A percentile compares a stretch with the other conserved stretches of the same genome.
phyloP scores from a whole-genome alignment of 768 basidiomycete species.

The Symmetrospora coprosmae region DNA sequence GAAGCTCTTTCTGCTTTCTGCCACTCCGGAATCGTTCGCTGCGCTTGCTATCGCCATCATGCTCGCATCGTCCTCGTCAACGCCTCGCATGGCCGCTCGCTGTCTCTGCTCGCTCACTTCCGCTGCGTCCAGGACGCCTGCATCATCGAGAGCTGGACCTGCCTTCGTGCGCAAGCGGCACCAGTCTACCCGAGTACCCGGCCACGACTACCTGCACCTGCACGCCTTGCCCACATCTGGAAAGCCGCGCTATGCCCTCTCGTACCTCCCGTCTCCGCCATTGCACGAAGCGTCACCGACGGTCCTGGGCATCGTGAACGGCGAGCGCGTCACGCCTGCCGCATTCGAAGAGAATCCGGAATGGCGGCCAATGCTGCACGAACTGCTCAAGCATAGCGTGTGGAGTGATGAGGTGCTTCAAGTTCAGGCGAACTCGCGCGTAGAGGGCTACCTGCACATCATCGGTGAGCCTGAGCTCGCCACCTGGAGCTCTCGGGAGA shows the following conservation, averaged over 20 bases:
- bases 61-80: too few species aligned
- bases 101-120: too few species aligned
- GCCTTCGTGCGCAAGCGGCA: too few species aligned
- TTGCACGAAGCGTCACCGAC: constrained; percentile 4
- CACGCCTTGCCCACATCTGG: not conserved
- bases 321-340: not conserved
- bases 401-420: not conserved
- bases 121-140: too few species aligned
- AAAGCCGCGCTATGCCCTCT: not conserved
- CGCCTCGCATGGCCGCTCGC: too few species aligned
- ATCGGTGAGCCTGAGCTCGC: not conserved
- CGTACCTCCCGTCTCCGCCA: constrained; percentile 1
- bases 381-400: not conserved
- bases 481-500: too few species aligned
- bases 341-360: constrained; percentile 21
- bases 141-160: too few species aligned
- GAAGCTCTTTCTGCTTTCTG: too few species aligned
- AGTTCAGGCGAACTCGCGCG: not conserved
- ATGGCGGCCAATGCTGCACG: constrained; percentile 4
- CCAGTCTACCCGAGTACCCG: not conserved
- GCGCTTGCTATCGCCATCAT: too few species aligned
- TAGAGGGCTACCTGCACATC: constrained; percentile 9
- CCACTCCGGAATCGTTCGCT: too few species aligned
- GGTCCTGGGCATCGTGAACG: not conserved
- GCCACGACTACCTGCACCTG: not conserved